Evolutionary conservation across 495 filamentous ascomycete species (phyloP), one percentile per base, ranked within the genome.

Genomic region (Aspergillus mulundensis): DNA sequence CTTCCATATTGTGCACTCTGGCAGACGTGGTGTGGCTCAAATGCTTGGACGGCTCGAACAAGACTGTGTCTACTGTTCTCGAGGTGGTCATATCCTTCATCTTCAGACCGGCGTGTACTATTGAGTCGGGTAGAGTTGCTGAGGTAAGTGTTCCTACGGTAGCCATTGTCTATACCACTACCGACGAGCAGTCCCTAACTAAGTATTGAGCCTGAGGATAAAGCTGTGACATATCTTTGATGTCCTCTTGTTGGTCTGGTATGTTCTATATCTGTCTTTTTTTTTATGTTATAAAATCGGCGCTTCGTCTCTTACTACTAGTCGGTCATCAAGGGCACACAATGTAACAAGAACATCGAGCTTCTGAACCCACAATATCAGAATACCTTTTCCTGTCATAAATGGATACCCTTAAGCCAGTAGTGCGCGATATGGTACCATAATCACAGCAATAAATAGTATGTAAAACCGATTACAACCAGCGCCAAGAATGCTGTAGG

Each of bases 1-100:
- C 85, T 47, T 71, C 69, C 83, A 88, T 86, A 5, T 72, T 83
- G 58, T 83, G 66, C 20, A 79, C 66, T 57, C 80, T 77, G 6
- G 79, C 68, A 18, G 78, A 73, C 19, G 76, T 66, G 43, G 67
- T 72, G 65, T 82, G 84, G 16, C 70, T 63, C 36, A 88, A 63
- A 63, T 88, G 84, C 62, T 79, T 77, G 24, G 66, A 58, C 14
- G 83, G 78, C 66, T 81, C 67, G 60, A 83, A 83, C n/a, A 50
- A 18, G 32, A 64, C 52, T n/a, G 57, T 49, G n/a, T 54, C 53
- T 2, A 40, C 25, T 18, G 34, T 23, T 34, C 11, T 40, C 20
- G 34, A 55, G 34, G 43, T 38, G 12, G 16, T 30, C 4, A 50
- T 38, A 10, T 19, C 30, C 10, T 50, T 50, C 47, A n/a, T 18